A percentile compares a stretch with the other conserved stretches of the same genome.
These are phyloP conservation scores for Petasospora rhodanensis DNA, from an alignment of 1,139 yeast genomes.

Conservation along the genomic window DNA sequence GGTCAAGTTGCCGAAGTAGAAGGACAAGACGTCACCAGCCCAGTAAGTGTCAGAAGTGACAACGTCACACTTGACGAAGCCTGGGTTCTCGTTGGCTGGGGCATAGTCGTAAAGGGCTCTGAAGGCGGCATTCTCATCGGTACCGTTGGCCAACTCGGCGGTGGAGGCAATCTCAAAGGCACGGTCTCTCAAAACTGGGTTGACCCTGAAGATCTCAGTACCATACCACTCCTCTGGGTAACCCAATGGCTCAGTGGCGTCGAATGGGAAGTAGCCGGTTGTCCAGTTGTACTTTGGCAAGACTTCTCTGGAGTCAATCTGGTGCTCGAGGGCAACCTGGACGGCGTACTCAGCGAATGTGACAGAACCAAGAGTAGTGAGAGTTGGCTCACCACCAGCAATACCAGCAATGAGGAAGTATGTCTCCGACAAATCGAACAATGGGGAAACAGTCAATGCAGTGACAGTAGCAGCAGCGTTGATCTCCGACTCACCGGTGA, in stretches of 20 bases:
- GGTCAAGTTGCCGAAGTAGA: conserved; percentile 14
- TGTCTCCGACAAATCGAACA: conserved; percentile 11
- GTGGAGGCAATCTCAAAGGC: conserved; percentile 10
- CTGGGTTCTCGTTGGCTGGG: conserved; percentile 11
- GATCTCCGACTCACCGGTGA: conserved; percentile 15
- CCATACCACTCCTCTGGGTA: conserved; percentile 16
- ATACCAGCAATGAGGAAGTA: conserved; percentile 15
- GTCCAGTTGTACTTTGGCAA: conserved; percentile 11
- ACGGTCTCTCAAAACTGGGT: conserved; percentile 9
- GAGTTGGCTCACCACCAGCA: conserved; percentile 15
- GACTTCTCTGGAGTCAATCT: conserved; percentile 13
- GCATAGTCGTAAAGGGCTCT: conserved; percentile 13
- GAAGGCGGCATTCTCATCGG: conserved; percentile 9
- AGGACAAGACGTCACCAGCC: conserved; percentile 11
- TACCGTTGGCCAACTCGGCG: conserved; percentile 10
- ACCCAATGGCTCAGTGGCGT: conserved; percentile 10
- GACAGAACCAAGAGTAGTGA: conserved; percentile 12
- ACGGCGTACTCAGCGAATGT: conserved; percentile 14
- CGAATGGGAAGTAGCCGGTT: conserved; percentile 16
- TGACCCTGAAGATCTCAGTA: conserved; percentile 12
- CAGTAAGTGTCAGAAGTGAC: conserved; percentile 13
- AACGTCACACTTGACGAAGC: conserved; percentile 11
- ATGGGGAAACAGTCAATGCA: conserved; percentile 9
- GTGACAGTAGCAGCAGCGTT: conserved; percentile 15
- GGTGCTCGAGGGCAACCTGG: conserved; percentile 13